Conservation (phyloP, 345 rosid species). For the Salix udensis region DNA sequence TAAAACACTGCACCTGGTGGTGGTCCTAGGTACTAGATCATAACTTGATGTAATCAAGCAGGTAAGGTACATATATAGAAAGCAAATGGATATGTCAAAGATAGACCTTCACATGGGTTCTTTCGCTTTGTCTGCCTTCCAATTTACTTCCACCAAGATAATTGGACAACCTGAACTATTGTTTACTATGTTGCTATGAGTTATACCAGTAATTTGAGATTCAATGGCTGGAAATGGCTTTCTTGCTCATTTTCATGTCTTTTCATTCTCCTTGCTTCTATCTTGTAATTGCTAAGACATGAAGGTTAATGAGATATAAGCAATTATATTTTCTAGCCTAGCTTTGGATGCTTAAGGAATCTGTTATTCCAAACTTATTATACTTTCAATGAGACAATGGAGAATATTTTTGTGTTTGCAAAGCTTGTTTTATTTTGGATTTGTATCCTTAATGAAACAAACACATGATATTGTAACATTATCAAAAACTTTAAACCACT, state of each 20-base stretch:
- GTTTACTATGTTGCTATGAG: background rate
- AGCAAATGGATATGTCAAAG: background rate
- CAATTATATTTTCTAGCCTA: background rate
- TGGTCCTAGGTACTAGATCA: background rate
- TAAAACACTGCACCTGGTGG: background rate
- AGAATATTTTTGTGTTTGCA: background rate
- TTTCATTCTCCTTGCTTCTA: background rate
- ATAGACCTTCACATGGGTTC: background rate
- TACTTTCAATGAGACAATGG: background rate
- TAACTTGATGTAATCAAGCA: background rate
- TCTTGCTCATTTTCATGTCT: background rate
- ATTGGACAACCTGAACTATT: background rate
- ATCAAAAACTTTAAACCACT: too few species aligned
- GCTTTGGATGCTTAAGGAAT: background rate
- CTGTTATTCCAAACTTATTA: background rate
- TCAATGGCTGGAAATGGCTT: background rate
- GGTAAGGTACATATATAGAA: background rate
- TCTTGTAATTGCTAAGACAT: background rate
- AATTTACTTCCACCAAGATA: background rate
- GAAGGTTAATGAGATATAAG: background rate
- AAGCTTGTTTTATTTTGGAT: background rate
- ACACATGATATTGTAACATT: background rate
- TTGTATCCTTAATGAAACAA: background rate
- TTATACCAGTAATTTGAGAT: background rate
- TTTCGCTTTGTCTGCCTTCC: background rate